Percentiles rank a stretch among this genome's conserved stretches.
Evolutionary conservation across 257 asterid genomes (phyloP).

Genomic region (Petrea volubilis): DNA sequence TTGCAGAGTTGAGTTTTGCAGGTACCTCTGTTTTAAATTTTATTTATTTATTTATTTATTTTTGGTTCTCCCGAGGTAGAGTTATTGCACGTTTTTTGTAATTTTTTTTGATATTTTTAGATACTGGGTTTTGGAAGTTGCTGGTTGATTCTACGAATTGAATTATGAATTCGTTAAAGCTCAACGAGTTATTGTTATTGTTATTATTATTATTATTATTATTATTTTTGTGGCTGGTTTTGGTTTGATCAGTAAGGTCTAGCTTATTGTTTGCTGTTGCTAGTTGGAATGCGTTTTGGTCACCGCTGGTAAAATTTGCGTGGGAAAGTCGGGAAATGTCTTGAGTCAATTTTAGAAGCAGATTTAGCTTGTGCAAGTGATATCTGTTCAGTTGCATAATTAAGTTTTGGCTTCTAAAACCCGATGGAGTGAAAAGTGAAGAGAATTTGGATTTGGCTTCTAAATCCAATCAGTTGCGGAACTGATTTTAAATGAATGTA

Average conservation of each 20-base stretch:
- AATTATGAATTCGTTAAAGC: slow-evolving; percentile 21
- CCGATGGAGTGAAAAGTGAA: slow-evolving; percentile 18
- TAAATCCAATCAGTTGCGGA: background rate
- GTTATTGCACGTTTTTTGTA: slow-evolving; percentile 25
- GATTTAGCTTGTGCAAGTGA: slow-evolving; percentile 23
- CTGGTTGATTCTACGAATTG: slow-evolving; percentile 35
- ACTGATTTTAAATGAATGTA: background rate
- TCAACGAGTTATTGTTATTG: too few species aligned
- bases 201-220: too few species aligned
- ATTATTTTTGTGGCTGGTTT: slow-evolving; percentile 7
- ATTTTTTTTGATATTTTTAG: slow-evolving; percentile 17
- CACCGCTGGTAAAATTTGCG: slow-evolving; percentile 11
- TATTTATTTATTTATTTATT: background rate
- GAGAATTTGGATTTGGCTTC: background rate
- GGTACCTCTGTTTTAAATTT: slow-evolving; percentile 20
- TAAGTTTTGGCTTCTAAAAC: slow-evolving; percentile 10
- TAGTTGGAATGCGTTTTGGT: slow-evolving; percentile 16
- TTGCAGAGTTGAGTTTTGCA: slow-evolving; percentile 30
- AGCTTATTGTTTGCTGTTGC: slow-evolving; percentile 18
- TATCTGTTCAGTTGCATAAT: slow-evolving; percentile 8
- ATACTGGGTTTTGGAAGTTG: slow-evolving; percentile 29
- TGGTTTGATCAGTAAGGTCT: slow-evolving; percentile 17
- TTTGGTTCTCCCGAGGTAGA: background rate
- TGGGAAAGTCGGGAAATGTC: background rate
- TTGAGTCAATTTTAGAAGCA: slow-evolving; percentile 7